Conservation (phyloP, 1,284 basidiomycete genomes). For the Ceratobasidium sp. region DNA sequence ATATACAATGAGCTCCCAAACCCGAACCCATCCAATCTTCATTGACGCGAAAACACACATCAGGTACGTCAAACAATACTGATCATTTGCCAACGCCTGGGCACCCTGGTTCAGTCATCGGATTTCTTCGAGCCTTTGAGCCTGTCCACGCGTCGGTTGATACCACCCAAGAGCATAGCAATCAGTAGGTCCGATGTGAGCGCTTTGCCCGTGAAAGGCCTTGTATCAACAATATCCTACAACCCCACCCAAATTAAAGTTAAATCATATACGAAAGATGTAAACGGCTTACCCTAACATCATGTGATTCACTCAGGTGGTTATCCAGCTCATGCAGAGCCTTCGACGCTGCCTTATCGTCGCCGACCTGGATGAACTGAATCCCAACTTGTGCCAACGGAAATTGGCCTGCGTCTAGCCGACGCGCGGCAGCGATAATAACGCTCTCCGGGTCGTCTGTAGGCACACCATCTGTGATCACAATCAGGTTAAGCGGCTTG, state of each 20-base stretch:
- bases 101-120: no score
- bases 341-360: conserved; percentile 60
- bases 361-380: conserved; percentile 73
- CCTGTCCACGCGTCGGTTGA: conserved; percentile 68
- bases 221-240: conserved; percentile 66
- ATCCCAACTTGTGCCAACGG: conserved; percentile 62
- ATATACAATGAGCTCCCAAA: no score
- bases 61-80: no score
- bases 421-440: conserved; percentile 52
- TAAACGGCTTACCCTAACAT: conserved; percentile 55
- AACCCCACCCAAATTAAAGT: conserved; percentile 1
- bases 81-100: no score
- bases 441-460: conserved; percentile 55
- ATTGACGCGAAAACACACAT: no score
- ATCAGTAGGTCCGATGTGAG: conserved; percentile 63
- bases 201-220: conserved; percentile 56
- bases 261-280: background rate
- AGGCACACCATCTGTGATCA: conserved; percentile 71
- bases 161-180: conserved; percentile 71
- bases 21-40: no score
- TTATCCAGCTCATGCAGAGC: conserved; percentile 66
- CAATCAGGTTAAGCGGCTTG: conserved; percentile 71
- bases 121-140: conserved; percentile 30
- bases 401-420: conserved; percentile 54
- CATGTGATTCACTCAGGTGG: conserved; percentile 58